phyloP scores from a whole-genome alignment of 179 eudicot genomes.

The Gypsophila paniculata region DNA sequence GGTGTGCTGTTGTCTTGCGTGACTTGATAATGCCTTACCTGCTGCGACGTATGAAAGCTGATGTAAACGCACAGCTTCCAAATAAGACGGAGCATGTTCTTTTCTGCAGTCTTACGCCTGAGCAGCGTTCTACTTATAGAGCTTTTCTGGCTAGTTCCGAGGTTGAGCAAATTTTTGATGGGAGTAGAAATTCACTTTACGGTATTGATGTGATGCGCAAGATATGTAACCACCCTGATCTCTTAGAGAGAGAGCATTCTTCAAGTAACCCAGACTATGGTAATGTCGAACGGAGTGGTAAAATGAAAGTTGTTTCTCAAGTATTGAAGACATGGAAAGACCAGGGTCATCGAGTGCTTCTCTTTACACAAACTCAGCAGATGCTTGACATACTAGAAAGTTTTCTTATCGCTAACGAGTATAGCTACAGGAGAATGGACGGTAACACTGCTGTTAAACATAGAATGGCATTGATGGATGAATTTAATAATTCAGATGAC shows the following conservation, averaged over 20 bases:
- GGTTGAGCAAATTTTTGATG: conserved; percentile 92
- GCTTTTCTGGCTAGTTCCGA: conserved; percentile 97
- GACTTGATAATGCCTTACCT: conserved; percentile 97
- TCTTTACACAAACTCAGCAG: conserved; percentile 92
- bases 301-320: conserved; percentile 82
- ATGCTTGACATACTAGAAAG: conserved; percentile 96
- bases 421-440: conserved; percentile 92
- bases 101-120: conserved; percentile 86
- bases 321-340: conserved; percentile 92
- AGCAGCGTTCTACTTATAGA: conserved; percentile 78
- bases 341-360: conserved; percentile 93
- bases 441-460: conserved; percentile 83
- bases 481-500: conserved; percentile 71
- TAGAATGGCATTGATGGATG: conserved; percentile 90
- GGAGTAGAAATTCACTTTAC: conserved; percentile 79
- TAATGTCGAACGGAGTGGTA: conserved; percentile 92
- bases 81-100: conserved; percentile 97
- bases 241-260: conserved; percentile 93
- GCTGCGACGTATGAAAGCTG: conserved; percentile 91
- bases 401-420: conserved; percentile 53
- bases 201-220: conserved; percentile 99
- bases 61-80: conserved; percentile 88
- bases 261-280: conserved; percentile 76
- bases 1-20: conserved; percentile 96
- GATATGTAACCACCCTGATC: conserved; percentile 97